These are phyloP conservation scores for Backusella psychrophila DNA, from an alignment of 192 early-diverging fungal genomes.

Conservation along the genomic window DNA sequence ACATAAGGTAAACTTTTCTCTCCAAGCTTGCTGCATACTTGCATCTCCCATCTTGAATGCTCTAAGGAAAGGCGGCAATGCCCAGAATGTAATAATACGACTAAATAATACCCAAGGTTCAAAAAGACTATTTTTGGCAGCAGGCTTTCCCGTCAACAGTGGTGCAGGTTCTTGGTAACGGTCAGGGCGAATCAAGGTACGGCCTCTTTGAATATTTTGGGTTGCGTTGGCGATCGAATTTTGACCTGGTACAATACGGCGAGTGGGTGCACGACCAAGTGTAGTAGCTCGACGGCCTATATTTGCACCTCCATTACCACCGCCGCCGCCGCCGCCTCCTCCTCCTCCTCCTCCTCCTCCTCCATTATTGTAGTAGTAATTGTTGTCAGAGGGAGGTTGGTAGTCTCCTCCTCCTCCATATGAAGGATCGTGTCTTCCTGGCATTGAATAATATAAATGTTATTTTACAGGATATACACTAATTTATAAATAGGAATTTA, in stretches of 20 bases:
- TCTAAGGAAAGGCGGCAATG: constrained; percentile 55
- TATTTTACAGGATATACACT: background rate
- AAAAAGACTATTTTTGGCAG: constrained; percentile 33
- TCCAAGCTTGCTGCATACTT: constrained; percentile 79
- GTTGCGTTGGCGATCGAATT: constrained; percentile 42
- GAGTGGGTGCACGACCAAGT: constrained; percentile 35
- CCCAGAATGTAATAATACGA: constrained; percentile 69
- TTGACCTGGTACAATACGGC: constrained; percentile 32
- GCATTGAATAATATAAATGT: background rate
- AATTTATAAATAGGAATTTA: constrained; percentile 9
- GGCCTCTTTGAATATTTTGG: constrained; percentile 64
- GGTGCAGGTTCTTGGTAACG: constrained; percentile 64
- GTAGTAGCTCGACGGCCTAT: constrained; percentile 24
- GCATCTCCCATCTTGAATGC: constrained; percentile 55
- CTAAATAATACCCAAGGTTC: constrained; percentile 71
- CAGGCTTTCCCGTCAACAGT: constrained; percentile 60
- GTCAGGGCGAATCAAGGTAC: constrained; percentile 71
- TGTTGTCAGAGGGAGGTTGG: constrained; percentile 6
- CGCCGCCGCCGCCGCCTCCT: background rate
- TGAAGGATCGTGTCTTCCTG: constrained; percentile 9
- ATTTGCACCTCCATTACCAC: background rate
- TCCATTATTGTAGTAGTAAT: constrained; percentile 8
- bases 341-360: background rate
- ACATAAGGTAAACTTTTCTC: constrained; percentile 77
- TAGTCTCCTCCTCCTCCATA: background rate